Evolutionary conservation across 306 rosid species (phyloP).

Genomic region (Citrullus mucosospermus): DNA sequence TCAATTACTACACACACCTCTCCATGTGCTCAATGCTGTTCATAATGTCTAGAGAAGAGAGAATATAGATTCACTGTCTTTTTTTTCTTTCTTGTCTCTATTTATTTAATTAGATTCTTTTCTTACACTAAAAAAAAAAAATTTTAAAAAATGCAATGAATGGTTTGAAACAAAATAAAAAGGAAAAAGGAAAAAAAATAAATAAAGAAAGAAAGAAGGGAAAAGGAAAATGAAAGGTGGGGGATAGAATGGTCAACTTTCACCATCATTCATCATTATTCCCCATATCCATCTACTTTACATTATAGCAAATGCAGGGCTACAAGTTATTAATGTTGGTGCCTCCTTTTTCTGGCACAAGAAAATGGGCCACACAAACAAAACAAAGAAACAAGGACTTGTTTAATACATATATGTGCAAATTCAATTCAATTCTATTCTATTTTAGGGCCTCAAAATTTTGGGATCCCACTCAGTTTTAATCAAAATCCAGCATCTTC

Average conservation of each 20-base stretch:
- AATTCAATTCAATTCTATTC: neutral
- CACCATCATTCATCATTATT: conserved; percentile 3
- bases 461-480: too few species aligned
- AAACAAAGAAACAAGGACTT: neutral
- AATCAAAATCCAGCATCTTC: neutral
- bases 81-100: neutral
- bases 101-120: neutral
- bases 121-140: neutral
- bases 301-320: neutral
- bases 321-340: neutral
- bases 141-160: neutral
- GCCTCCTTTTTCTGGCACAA: neutral
- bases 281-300: neutral
- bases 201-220: too few species aligned
- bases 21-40: neutral
- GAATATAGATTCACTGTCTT: neutral
- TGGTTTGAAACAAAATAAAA: neutral
- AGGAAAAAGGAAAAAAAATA: neutral
- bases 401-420: neutral
- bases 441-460: neutral
- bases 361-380: neutral
- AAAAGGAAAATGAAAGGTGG: neutral
- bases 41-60: neutral
- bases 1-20: neutral
- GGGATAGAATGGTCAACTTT: neutral